phyloP scores from a whole-genome alignment of 1,284 basidiomycete genomes.

The Athelia psychrophila region DNA sequence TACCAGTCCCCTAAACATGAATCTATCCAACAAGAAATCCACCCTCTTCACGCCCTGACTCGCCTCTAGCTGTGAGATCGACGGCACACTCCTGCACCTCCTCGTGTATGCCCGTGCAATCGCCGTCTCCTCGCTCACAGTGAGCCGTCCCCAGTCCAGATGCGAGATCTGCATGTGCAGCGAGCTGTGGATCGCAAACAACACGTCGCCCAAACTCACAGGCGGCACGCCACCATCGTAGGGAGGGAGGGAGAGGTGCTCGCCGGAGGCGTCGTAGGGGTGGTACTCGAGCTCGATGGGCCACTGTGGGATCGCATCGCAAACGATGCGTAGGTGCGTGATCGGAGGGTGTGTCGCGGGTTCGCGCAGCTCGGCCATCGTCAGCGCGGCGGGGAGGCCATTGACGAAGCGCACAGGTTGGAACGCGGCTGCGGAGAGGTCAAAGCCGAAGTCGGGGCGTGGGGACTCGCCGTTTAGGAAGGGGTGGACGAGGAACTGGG shows the following conservation, averaged over 20 bases:
- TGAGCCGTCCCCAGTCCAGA: slow-evolving; percentile 50
- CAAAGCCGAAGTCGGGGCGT: slow-evolving; percentile 47
- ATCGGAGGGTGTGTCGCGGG: slow-evolving; percentile 57
- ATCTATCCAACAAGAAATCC: slow-evolving; percentile 54
- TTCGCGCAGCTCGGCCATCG: slow-evolving; percentile 42
- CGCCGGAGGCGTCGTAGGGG: slow-evolving; percentile 17
- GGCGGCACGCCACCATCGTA: slow-evolving; percentile 30
- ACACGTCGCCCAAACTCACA: slow-evolving; percentile 57
- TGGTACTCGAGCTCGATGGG: slow-evolving; percentile 51
- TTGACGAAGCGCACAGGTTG: slow-evolving; percentile 38
- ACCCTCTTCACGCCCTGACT: slow-evolving; percentile 54
- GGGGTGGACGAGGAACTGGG: slow-evolving; percentile 49
- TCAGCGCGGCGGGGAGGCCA: slow-evolving; percentile 33
- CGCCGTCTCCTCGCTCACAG: slow-evolving; percentile 34
- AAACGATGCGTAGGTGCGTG: slow-evolving; percentile 53
- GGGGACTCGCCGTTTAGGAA: slow-evolving; percentile 54
- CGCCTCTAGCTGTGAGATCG: slow-evolving; percentile 36
- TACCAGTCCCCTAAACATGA: slow-evolving; percentile 53
- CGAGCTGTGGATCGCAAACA: slow-evolving; percentile 47
- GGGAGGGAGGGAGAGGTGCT: slow-evolving; percentile 9
- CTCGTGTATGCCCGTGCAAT: slow-evolving; percentile 54
- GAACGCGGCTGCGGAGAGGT: slow-evolving; percentile 48
- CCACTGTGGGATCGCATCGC: slow-evolving; percentile 58
- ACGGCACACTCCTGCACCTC: slow-evolving; percentile 42
- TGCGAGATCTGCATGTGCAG: slow-evolving; percentile 55